These are phyloP conservation scores for Primulina huaijiensis DNA, from an alignment of 257 asterid species.

Conservation along the genomic window DNA sequence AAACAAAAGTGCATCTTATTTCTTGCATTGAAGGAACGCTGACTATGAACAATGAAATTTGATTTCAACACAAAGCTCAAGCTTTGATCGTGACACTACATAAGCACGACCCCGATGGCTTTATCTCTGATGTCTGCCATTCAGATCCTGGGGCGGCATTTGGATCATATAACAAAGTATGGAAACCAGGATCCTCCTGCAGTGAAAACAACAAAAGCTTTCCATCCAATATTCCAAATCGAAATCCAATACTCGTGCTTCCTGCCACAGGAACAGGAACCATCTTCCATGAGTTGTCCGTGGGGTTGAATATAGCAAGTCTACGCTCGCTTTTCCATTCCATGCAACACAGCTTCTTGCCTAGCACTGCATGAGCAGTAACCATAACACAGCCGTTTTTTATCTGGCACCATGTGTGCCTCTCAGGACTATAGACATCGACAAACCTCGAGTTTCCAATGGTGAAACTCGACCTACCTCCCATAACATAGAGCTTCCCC, in stretches of 20 bases:
- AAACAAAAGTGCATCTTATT: not conserved
- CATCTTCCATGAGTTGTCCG: constrained; percentile 62
- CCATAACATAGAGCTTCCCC: constrained; percentile 80
- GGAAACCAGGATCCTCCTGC: constrained; percentile 45
- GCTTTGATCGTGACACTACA: constrained; percentile 69
- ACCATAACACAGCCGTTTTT: constrained; percentile 94
- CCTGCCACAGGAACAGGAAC: constrained; percentile 62
- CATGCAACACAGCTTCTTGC: constrained; percentile 62
- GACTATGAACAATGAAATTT: not conserved
- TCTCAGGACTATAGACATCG: constrained; percentile 59
- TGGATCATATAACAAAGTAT: constrained; percentile 64
- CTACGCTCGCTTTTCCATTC: constrained; percentile 89
- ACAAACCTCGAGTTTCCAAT: constrained; percentile 71
- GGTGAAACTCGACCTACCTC: constrained; percentile 80
- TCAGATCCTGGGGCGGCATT: constrained; percentile 57
- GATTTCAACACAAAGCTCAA: constrained; percentile 17
- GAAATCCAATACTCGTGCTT: constrained; percentile 56
- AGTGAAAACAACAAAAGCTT: constrained; percentile 63
- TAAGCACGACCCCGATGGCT: constrained; percentile 59
- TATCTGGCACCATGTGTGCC: constrained; percentile 56
- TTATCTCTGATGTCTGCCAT: constrained; percentile 59
- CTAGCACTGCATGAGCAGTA: constrained; percentile 70
- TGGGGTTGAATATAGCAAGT: constrained; percentile 49
- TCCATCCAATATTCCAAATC: constrained; percentile 59
- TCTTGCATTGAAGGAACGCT: not conserved